A percentile compares a stretch with the other conserved stretches of the same genome.
These are phyloP conservation scores for Exutisphaerella laricina DNA, from an alignment of 2,329 filamentous ascomycete genomes.

Conservation along the genomic window DNA sequence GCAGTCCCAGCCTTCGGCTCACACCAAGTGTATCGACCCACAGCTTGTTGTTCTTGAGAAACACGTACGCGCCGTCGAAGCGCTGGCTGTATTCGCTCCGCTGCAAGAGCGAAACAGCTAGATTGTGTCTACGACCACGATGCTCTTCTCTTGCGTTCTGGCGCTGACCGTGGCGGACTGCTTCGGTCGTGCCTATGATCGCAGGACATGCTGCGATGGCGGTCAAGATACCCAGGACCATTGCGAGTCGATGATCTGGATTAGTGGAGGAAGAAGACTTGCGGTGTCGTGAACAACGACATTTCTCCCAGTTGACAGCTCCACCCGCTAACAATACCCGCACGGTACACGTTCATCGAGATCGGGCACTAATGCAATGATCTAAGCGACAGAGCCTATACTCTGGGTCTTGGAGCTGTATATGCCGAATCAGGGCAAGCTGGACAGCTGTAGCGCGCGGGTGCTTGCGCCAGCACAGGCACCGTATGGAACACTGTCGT, in stretches of 20 bases:
- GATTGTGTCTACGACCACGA: constrained; percentile 29
- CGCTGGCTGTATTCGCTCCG: constrained; percentile 23
- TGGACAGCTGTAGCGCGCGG: background rate
- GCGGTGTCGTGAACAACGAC: no score
- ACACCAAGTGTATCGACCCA: constrained; percentile 25
- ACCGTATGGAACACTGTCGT: background rate
- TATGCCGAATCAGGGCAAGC: background rate
- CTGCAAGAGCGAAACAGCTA: constrained; percentile 26
- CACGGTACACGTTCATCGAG: no score
- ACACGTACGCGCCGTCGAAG: constrained; percentile 29
- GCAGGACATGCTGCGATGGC: constrained; percentile 32
- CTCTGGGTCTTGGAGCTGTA: background rate
- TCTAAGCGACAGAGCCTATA: background rate
- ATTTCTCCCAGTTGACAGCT: no score
- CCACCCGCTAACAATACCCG: no score
- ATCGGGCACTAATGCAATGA: background rate
- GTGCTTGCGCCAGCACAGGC: no score
- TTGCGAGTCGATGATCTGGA: no score
- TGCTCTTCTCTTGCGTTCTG: constrained; percentile 31
- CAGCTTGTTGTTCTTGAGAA: constrained; percentile 40
- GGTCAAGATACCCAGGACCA: constrained; percentile 31
- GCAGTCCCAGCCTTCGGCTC: constrained; percentile 26
- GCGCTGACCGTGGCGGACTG: constrained; percentile 26
- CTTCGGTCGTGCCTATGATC: constrained; percentile 35
- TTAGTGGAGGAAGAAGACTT: no score